These are phyloP conservation scores for Globisporangium splendens DNA, from an alignment of 352 stramenopile species.

Conservation along the genomic window DNA sequence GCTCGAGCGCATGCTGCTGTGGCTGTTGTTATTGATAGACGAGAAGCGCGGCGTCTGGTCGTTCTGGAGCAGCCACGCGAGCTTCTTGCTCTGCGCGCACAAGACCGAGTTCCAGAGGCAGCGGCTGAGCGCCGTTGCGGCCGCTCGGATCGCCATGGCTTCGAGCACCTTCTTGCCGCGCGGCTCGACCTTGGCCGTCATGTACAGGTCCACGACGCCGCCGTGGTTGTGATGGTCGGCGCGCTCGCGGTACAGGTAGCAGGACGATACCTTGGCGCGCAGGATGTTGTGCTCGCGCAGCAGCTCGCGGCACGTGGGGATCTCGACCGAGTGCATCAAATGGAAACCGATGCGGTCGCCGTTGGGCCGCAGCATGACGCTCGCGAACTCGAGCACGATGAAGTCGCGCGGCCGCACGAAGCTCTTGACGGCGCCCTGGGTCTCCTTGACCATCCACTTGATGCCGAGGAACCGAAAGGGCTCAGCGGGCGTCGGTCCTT, in stretches of 20 bases:
- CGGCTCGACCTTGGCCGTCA: conserved; percentile 50
- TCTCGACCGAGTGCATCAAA: conserved; percentile 47
- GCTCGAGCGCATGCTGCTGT: conserved; percentile 2
- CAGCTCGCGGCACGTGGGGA: conserved; percentile 36
- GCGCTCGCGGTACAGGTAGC: conserved; percentile 57
- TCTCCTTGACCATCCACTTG: conserved; percentile 54
- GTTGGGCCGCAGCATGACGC: conserved; percentile 43
- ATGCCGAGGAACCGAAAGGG: conserved; percentile 56
- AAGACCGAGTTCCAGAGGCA: conserved; percentile 53
- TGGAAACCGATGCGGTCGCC: conserved; percentile 48
- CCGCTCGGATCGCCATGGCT: conserved; percentile 35
- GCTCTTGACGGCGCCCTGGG: conserved; percentile 24
- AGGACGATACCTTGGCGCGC: conserved; percentile 42
- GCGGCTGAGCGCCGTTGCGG: conserved; percentile 42
- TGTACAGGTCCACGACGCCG: conserved; percentile 57
- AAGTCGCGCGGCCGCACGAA: conserved; percentile 48
- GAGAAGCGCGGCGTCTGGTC: conserved; percentile 9
- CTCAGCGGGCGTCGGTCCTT: conserved; percentile 29
- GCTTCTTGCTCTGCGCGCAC: conserved; percentile 71
- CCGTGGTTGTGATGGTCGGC: conserved; percentile 11
- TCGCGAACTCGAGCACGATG: conserved; percentile 49
- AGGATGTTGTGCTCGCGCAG: conserved; percentile 33
- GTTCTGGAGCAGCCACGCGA: conserved; percentile 49
- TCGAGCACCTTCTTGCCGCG: conserved; percentile 35
- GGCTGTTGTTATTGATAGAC: conserved; percentile 14